Conservation (phyloP, 257 asterid species). For the Salvia splendens region DNA sequence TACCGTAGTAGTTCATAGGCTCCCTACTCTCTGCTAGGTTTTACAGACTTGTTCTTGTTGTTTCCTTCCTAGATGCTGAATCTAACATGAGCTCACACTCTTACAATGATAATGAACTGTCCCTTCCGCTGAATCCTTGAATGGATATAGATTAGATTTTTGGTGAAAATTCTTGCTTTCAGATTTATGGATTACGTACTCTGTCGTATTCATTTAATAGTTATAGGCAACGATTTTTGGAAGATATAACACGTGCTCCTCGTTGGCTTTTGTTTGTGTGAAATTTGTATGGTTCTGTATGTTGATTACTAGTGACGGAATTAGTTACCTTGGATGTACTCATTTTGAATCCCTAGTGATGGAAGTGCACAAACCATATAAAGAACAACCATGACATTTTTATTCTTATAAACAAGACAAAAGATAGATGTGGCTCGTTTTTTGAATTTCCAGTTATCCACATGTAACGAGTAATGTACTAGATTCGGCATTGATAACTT, state of each 20-base stretch:
- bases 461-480: neutral
- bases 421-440: neutral
- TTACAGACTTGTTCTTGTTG: neutral
- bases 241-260: neutral
- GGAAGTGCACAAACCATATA: neutral
- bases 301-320: neutral
- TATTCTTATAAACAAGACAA: neutral
- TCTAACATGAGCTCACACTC: neutral
- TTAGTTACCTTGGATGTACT: too few relatives aligned
- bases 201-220: conserved; percentile 2
- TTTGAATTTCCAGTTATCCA: neutral
- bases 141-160: conserved; percentile 6
- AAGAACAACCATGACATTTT: neutral
- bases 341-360: neutral
- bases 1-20: neutral
- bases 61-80: neutral
- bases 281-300: neutral
- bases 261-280: neutral
- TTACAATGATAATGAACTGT: neutral
- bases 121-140: neutral
- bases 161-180: neutral
- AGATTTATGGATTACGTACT: neutral
- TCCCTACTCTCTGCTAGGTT: too few relatives aligned
- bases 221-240: neutral
- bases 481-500: neutral